Conservation (phyloP, 305 asterid genomes). For the Fraxinus sp. region DNA sequence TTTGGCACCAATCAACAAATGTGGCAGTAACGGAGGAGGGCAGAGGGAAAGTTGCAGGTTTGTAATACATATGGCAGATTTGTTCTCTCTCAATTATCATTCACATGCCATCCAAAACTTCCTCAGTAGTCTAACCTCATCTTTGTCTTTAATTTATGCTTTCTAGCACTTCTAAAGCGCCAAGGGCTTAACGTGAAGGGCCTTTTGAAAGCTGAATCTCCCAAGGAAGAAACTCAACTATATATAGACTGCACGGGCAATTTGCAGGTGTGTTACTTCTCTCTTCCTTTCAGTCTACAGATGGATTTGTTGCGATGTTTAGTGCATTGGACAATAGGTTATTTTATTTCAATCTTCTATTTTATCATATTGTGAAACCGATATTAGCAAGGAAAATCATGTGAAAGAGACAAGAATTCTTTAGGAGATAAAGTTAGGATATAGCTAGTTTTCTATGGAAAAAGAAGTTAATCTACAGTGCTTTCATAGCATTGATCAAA, state of each 20-base stretch:
- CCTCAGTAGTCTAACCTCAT: conserved; percentile 15
- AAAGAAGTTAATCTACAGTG: background rate
- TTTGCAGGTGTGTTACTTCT: conserved; percentile 63
- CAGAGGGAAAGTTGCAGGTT: conserved; percentile 97
- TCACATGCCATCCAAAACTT: background rate
- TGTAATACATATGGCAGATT: conserved; percentile 33
- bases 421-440: background rate
- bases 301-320: conserved; percentile 2
- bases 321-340: conserved; percentile 12
- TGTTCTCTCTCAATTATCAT: conserved; percentile 16
- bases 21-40: conserved; percentile 72
- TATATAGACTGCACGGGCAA: conserved; percentile 92
- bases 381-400: background rate
- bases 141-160: conserved; percentile 21
- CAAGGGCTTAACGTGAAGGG: conserved; percentile 98
- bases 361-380: background rate
- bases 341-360: background rate
- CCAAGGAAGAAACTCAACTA: conserved; percentile 79
- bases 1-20: conserved; percentile 78
- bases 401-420: conserved; percentile 8
- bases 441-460: background rate
- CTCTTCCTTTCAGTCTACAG: conserved; percentile 7
- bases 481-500: background rate
- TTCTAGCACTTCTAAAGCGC: conserved; percentile 84
- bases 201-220: conserved; percentile 75